phyloP scores from a whole-genome alignment of 2,329 filamentous ascomycete species.

The Fusarium pseudonygamai region DNA sequence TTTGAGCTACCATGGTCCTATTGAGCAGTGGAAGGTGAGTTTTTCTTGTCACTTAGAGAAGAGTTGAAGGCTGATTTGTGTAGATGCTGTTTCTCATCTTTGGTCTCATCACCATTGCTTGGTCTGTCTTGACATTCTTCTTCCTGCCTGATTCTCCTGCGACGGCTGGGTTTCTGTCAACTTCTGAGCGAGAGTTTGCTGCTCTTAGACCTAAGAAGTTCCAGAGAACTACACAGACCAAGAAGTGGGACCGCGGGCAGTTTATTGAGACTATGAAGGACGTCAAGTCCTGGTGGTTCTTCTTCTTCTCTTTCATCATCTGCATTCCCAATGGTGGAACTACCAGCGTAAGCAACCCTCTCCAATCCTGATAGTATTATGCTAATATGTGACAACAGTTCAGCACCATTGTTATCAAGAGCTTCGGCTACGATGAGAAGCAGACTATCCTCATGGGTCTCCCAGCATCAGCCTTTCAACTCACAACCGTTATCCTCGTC shows the following conservation, averaged over 20 bases:
- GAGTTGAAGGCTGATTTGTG: background rate
- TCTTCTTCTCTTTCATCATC: constrained; percentile 14
- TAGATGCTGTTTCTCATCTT: constrained; percentile 2
- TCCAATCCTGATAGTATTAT: too few relatives aligned
- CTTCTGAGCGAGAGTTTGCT: constrained; percentile 9
- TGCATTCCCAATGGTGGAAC: constrained; percentile 14
- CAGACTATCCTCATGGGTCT: constrained; percentile 18
- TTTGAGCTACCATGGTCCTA: background rate
- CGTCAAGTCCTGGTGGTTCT: constrained; percentile 16
- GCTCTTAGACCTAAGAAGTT: constrained; percentile 5
- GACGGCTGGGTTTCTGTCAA: background rate
- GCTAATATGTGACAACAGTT: background rate
- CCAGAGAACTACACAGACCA: constrained; percentile 12
- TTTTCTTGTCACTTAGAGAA: accelerated
- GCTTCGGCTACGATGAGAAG: constrained; percentile 7
- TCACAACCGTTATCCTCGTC: constrained; percentile 1
- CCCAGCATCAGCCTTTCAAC: constrained; percentile 3
- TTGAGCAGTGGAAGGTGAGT: constrained; percentile 7
- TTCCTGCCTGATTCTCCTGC: constrained; percentile 5
- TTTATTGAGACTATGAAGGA: constrained; percentile 11
- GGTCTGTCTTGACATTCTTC: constrained; percentile 1
- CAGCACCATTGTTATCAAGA: constrained; percentile 16
- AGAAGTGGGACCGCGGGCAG: background rate
- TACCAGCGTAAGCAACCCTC: background rate
- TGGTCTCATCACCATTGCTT: constrained; percentile 4